Evolutionary conservation across 768 basidiomycete genomes (phyloP).

Genomic region (Lentinus tigrinus): DNA sequence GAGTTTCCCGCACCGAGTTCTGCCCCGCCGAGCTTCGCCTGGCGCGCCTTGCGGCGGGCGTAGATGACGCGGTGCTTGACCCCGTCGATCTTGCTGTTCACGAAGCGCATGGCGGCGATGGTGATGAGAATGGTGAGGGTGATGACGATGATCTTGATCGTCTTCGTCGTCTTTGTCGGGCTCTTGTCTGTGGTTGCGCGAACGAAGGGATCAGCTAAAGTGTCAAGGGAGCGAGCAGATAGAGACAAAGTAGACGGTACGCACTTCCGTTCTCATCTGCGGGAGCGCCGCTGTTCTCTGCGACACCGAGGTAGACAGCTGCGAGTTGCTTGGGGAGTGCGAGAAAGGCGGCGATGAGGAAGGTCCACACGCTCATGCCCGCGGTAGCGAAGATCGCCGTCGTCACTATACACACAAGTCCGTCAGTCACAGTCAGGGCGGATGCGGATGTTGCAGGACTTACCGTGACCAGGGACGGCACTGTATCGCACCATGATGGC

Average conservation of each 20-base stretch:
- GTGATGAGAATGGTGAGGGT: constrained; percentile 79
- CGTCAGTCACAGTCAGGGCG: neutral
- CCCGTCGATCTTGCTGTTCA: constrained; percentile 63
- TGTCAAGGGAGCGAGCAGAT: constrained; percentile 25
- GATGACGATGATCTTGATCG: constrained; percentile 65
- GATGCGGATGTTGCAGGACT: constrained; percentile 26
- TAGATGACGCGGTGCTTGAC: constrained; percentile 65
- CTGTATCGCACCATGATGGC: constrained; percentile 72
- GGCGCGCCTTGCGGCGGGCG: constrained; percentile 48
- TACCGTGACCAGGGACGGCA: constrained; percentile 84
- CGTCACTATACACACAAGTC: constrained; percentile 50
- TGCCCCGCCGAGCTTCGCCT: too few species aligned
- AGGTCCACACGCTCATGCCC: constrained; percentile 77
- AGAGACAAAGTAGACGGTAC: neutral
- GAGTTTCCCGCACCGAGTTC: too few species aligned
- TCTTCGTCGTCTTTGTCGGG: constrained; percentile 39
- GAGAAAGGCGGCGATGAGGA: constrained; percentile 73
- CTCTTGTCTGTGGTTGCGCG: neutral
- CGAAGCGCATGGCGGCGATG: constrained; percentile 78
- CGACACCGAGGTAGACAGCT: constrained; percentile 84
- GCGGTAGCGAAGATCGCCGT: constrained; percentile 86
- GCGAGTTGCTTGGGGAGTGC: constrained; percentile 89
- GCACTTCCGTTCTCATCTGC: neutral
- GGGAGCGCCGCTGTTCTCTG: constrained; percentile 40
- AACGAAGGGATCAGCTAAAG: constrained; percentile 15